A percentile compares a stretch with the other conserved stretches of the same genome.
These are phyloP conservation scores for Penicillium griseofulvum DNA, from an alignment of 2,329 filamentous ascomycete genomes.

Conservation along the genomic window DNA sequence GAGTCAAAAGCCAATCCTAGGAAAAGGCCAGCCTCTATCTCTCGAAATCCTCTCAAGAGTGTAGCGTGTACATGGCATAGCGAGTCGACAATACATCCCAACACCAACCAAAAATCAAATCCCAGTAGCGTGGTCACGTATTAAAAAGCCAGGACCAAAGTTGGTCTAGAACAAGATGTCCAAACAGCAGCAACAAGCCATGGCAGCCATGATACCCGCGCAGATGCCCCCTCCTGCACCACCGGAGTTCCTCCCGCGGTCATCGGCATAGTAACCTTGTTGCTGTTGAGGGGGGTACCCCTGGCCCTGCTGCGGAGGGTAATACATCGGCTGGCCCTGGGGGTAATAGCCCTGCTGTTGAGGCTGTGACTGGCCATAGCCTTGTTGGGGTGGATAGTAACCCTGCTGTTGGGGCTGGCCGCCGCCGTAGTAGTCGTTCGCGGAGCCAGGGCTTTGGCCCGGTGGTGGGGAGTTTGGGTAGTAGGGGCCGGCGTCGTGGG, in stretches of 20 bases:
- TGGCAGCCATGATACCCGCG: constrained; percentile 47
- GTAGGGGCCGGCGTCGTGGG: constrained; percentile 34
- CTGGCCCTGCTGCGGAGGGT: constrained; percentile 31
- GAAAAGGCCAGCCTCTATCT: not conserved
- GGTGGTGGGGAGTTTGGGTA: constrained; percentile 19
- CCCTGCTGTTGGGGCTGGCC: constrained; percentile 27
- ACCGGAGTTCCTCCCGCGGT: constrained; percentile 27
- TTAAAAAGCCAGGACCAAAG: not conserved
- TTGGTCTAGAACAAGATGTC: constrained; percentile 43
- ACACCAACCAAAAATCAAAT: not conserved
- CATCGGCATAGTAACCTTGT: constrained; percentile 39
- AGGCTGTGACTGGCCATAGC: constrained; percentile 26
- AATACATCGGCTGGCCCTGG: constrained; percentile 26
- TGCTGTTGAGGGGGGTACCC: constrained; percentile 42
- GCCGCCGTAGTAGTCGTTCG: constrained; percentile 35
- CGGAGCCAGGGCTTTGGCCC: constrained; percentile 17
- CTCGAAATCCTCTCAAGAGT: not conserved
- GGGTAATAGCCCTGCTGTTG: constrained; percentile 28
- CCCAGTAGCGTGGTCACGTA: not conserved
- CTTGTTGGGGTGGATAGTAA: constrained; percentile 20
- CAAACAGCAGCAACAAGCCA: constrained; percentile 52
- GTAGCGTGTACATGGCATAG: not conserved
- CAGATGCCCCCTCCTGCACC: constrained; percentile 42
- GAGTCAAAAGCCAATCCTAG: not conserved
- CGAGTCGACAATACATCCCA: not conserved